Base-by-base conservation (phyloP, 306 rosid genomes). In the Malus sieversii region DNA sequence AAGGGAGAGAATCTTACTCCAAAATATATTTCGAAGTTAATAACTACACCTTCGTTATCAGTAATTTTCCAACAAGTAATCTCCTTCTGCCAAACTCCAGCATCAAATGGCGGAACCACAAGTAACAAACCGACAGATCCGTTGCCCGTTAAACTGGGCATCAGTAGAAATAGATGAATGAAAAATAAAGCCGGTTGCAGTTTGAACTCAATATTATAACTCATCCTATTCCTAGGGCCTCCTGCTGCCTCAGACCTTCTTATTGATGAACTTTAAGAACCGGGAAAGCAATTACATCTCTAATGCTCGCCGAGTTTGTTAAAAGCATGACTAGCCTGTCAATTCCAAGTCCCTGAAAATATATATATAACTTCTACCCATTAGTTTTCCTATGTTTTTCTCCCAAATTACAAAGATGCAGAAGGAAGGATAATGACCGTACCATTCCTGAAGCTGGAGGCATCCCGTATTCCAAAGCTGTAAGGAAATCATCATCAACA, bases 401-500 rank as follows among this genome's bases (percentile, higher is more conserved):
- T 51, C 16, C 23, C 27, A 58, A n/a, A 58, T 35, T 3, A 74
- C 48, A 68, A 61, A 46, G 66, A 46, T 13, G 82, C 9, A 72
- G 73, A 81, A 69, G 14, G 72, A 81, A 71, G 14, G 72, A 83
- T 51, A 15, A 51, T 64, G 48, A 72, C 30, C 67, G 75, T 90
- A 94, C 98, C 98, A 95, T 81, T 89, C 98, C 98, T 27, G 97
- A 92, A 66, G 98, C 97, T 33, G 98, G 96, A 77, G 98, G 98
- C 98, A 95, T 92, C 78, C 98, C 98, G 77, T 95, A 92, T 80
- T 95, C 98, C 92, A 95, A 80, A 81, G 98, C 97, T 20, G 97
- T 95, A 38, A 95, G 70, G 73, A 95, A 95, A 82, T 95, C 98
- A 58, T 95, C 96, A 75, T 95, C 98, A 75, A 95, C 92, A 33